phyloP scores from a whole-genome alignment of 2,329 filamentous ascomycete genomes.

The Epicoccum sorghinum region DNA sequence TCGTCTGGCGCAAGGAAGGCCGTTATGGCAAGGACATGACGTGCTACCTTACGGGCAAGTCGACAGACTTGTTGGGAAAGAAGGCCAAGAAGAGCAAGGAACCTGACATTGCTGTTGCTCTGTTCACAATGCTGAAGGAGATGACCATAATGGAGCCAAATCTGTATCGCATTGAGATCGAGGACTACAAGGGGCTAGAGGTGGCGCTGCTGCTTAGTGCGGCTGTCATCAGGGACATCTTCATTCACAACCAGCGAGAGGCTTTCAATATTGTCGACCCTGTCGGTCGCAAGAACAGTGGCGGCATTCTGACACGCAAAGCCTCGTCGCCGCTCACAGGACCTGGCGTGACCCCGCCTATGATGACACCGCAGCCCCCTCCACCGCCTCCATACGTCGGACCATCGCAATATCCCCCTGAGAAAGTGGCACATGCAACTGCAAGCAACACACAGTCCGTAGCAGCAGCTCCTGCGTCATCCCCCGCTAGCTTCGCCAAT shows the following conservation, averaged over 20 bases:
- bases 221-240: constrained; percentile 66
- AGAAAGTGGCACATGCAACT: constrained; percentile 28
- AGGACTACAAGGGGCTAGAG: constrained; percentile 92
- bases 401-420: constrained; percentile 28
- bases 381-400: constrained; percentile 32
- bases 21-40: constrained; percentile 86
- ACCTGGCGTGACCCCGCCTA: constrained; percentile 34
- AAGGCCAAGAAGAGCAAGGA: constrained; percentile 75
- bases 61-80: constrained; percentile 67
- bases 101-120: constrained; percentile 91
- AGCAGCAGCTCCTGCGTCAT: neutral
- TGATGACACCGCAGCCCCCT: constrained; percentile 42
- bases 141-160: constrained; percentile 95
- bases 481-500: constrained; percentile 8
- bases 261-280: constrained; percentile 74
- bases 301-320: constrained; percentile 40
- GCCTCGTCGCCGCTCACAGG: constrained; percentile 42
- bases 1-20: constrained; percentile 89
- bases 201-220: constrained; percentile 72
- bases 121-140: constrained; percentile 74
- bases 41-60: constrained; percentile 83
- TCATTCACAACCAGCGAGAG: constrained; percentile 69
- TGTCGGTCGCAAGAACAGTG: constrained; percentile 47
- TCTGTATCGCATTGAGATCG: constrained; percentile 84
- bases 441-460: neutral